Evolutionary conservation across 1,284 basidiomycete species (phyloP).

Genomic region (Fomitiporia mediterranea): DNA sequence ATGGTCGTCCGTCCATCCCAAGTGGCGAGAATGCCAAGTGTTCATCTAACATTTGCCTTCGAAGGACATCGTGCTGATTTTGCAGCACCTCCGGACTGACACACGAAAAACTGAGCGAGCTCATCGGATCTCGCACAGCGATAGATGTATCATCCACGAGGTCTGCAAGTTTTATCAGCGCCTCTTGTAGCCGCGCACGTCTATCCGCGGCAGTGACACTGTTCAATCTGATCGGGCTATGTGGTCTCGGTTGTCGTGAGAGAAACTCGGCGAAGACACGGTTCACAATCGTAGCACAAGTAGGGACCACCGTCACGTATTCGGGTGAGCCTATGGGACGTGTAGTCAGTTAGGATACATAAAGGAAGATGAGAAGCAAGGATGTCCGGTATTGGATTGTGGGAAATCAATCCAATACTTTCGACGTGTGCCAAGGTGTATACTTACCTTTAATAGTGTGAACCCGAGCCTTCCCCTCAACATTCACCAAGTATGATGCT

Average conservation of each 20-base stretch:
- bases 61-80: slow-evolving; percentile 46
- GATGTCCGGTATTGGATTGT: too few species aligned
- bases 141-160: slow-evolving; percentile 46
- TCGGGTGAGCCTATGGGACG: slow-evolving; percentile 52
- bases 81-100: slow-evolving; percentile 46
- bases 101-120: slow-evolving; percentile 65
- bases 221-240: not conserved
- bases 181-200: slow-evolving; percentile 46
- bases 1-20: slow-evolving; percentile 50
- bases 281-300: slow-evolving; percentile 59
- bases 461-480: slow-evolving; percentile 44
- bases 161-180: slow-evolving; percentile 48
- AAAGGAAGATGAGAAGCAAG: slow-evolving; percentile 7
- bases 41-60: slow-evolving; percentile 42
- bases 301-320: slow-evolving; percentile 45
- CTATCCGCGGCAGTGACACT: not conserved
- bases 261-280: slow-evolving; percentile 61
- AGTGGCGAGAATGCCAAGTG: slow-evolving; percentile 53
- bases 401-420: too few species aligned
- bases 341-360: too few species aligned
- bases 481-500: slow-evolving; percentile 44
- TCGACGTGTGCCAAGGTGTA: too few species aligned
- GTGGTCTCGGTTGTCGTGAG: slow-evolving; percentile 41
- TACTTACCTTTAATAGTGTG: slow-evolving; percentile 60
- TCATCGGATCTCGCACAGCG: slow-evolving; percentile 47